Conservation (phyloP, 129 eudicot species). For the Tagetes patula region DNA sequence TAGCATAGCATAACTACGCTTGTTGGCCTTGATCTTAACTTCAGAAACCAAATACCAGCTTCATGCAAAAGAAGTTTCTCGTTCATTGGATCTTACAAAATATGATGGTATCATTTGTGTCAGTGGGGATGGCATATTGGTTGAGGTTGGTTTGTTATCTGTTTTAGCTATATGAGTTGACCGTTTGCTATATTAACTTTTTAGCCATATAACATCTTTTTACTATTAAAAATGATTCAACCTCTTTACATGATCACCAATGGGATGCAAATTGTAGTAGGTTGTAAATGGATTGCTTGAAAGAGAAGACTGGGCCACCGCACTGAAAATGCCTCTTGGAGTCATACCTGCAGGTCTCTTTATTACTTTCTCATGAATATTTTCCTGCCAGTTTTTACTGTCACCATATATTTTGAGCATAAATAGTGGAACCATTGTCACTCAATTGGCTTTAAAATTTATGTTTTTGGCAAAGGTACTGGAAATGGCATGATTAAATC, state of each 20-base stretch:
- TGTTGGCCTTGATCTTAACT: constrained; percentile 25
- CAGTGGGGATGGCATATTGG: constrained; percentile 91
- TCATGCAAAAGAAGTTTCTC: constrained; percentile 84
- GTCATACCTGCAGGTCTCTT: constrained; percentile 89
- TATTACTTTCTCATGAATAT: constrained; percentile 19
- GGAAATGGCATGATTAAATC: constrained; percentile 98
- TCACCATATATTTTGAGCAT: not conserved
- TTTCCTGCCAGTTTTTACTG: not conserved
- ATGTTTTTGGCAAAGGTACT: constrained; percentile 61
- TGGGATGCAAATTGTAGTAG: constrained; percentile 58
- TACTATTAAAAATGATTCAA: constrained; percentile 21
- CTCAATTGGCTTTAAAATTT: constrained; percentile 23
- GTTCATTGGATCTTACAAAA: constrained; percentile 63
- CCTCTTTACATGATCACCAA: constrained; percentile 30
- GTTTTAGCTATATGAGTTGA: not conserved
- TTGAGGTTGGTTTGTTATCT: constrained; percentile 69
- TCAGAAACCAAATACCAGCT: constrained; percentile 80
- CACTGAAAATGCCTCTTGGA: constrained; percentile 80
- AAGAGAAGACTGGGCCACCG: constrained; percentile 81
- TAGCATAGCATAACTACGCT: constrained; percentile 16
- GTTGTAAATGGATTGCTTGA: constrained; percentile 90
- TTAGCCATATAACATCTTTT: constrained; percentile 1
- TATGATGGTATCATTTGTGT: constrained; percentile 92
- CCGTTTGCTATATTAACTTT: not conserved
- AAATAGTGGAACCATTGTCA: not conserved